Conservation (phyloP, 1,139 yeast genomes). For the Geotrichum fermentans region DNA sequence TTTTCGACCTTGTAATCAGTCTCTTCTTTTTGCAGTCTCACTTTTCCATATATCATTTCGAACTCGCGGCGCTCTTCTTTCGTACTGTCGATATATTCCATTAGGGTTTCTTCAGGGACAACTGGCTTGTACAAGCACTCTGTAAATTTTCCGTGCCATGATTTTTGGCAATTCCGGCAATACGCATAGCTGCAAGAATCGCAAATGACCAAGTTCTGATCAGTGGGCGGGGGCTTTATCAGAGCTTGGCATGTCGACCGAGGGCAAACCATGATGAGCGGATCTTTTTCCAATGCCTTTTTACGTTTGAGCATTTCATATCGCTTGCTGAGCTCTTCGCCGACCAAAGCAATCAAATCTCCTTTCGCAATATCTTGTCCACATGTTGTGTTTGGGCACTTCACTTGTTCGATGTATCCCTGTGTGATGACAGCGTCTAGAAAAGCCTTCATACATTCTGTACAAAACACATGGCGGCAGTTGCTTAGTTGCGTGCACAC, state of each 20-base stretch:
- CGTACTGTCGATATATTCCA: constrained; percentile 40
- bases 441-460: constrained; percentile 47
- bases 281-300: constrained; percentile 47
- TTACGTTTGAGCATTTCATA: constrained; percentile 41
- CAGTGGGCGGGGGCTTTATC: constrained; percentile 41
- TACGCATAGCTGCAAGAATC: constrained; percentile 52
- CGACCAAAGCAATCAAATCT: constrained; percentile 32
- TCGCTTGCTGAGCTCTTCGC: constrained; percentile 38
- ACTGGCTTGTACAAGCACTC: constrained; percentile 44
- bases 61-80: constrained; percentile 38
- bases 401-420: constrained; percentile 52
- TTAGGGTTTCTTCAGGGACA: constrained; percentile 42
- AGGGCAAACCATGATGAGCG: constrained; percentile 53
- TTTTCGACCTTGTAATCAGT: constrained; percentile 48
- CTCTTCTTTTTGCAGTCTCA: constrained; percentile 43
- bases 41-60: constrained; percentile 49
- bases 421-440: constrained; percentile 44
- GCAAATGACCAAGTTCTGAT: constrained; percentile 53
- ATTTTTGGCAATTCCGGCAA: constrained; percentile 55
- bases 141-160: constrained; percentile 62
- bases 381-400: constrained; percentile 51
- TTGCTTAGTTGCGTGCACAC: constrained; percentile 42
- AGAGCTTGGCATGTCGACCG: constrained; percentile 45
- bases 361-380: constrained; percentile 19
- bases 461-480: constrained; percentile 55